phyloP scores from a whole-genome alignment of 768 basidiomycete genomes.

The Phanerodontia chrysosporium region DNA sequence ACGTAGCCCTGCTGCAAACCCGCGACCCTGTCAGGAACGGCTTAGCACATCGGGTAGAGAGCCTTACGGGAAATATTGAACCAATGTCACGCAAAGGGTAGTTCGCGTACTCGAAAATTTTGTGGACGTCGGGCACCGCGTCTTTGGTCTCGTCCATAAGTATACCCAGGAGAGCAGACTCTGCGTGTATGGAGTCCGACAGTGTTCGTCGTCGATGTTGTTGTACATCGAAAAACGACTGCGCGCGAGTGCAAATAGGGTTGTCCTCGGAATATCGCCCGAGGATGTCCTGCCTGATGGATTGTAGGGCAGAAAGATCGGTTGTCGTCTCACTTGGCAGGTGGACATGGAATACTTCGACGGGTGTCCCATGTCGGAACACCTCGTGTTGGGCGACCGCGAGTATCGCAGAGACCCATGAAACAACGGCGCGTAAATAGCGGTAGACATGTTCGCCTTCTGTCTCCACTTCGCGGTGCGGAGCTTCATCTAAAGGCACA shows the following conservation, averaged over 20 bases:
- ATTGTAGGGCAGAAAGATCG: neutral
- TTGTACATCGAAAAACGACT: neutral
- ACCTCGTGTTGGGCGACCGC: slow-evolving; percentile 7
- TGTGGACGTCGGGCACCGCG: neutral
- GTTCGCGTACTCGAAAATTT: neutral
- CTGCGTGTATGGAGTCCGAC: slow-evolving; percentile 5
- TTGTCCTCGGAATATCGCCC: slow-evolving; percentile 1
- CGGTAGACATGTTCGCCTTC: slow-evolving; percentile 11
- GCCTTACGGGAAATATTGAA: neutral
- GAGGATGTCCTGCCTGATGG: slow-evolving; percentile 3
- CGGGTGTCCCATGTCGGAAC: neutral
- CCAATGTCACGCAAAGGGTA: neutral
- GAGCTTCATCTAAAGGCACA: neutral
- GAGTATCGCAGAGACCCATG: slow-evolving; percentile 7
- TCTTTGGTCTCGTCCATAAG: neutral
- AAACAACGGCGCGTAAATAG: slow-evolving; percentile 8
- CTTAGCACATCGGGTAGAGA: neutral
- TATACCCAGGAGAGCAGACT: slow-evolving; percentile 5
- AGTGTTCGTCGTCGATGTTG: neutral
- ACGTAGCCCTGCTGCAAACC: slow-evolving; percentile 6
- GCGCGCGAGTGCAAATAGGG: neutral
- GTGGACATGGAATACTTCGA: slow-evolving; percentile 8
- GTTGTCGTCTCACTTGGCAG: neutral
- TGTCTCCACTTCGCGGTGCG: slow-evolving; percentile 1
- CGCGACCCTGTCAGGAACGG: no score